Conservation (phyloP, 169 alveolate genomes). For the Theileria luwenshuni region DNA sequence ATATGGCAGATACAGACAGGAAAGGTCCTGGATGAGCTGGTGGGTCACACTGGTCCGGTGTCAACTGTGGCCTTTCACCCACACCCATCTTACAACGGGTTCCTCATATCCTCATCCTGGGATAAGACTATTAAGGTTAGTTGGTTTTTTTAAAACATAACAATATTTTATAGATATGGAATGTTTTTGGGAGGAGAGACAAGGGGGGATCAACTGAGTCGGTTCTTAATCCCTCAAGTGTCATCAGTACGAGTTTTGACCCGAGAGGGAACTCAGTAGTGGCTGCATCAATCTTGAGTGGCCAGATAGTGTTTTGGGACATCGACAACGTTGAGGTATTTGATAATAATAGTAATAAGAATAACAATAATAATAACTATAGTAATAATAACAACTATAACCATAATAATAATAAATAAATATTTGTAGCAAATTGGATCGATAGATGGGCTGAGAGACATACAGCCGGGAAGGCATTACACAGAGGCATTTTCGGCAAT, state of each 20-base stretch:
- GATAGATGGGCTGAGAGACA: slow-evolving; percentile 86
- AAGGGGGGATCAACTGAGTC: slow-evolving; percentile 91
- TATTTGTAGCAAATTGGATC: slow-evolving; percentile 71
- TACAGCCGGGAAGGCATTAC: slow-evolving; percentile 77
- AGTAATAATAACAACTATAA: no score
- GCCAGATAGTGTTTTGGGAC: slow-evolving; percentile 84
- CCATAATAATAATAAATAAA: not conserved
- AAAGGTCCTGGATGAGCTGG: slow-evolving; percentile 71
- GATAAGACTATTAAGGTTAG: slow-evolving; percentile 91
- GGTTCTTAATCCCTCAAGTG: slow-evolving; percentile 85
- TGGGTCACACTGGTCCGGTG: slow-evolving; percentile 94
- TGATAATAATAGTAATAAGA: no score
- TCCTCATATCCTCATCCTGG: slow-evolving; percentile 95
- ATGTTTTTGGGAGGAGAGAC: slow-evolving; percentile 78
- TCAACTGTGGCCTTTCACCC: slow-evolving; percentile 87
- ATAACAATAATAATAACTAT: no score
- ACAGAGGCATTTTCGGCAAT: slow-evolving; percentile 76
- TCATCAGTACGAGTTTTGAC: slow-evolving; percentile 85
- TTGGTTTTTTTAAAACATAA: slow-evolving; percentile 49
- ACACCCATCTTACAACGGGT: slow-evolving; percentile 74
- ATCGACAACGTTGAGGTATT: slow-evolving; percentile 71
- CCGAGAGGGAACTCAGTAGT: slow-evolving; percentile 90
- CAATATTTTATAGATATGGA: slow-evolving; percentile 64
- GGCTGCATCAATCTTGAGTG: slow-evolving; percentile 83
- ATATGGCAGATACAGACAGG: slow-evolving; percentile 82